Percentiles rank a stretch among this genome's conserved stretches.
Conservation (phyloP, 1,139 yeast genomes). For the Schizosaccharomyces versatilis region DNA sequence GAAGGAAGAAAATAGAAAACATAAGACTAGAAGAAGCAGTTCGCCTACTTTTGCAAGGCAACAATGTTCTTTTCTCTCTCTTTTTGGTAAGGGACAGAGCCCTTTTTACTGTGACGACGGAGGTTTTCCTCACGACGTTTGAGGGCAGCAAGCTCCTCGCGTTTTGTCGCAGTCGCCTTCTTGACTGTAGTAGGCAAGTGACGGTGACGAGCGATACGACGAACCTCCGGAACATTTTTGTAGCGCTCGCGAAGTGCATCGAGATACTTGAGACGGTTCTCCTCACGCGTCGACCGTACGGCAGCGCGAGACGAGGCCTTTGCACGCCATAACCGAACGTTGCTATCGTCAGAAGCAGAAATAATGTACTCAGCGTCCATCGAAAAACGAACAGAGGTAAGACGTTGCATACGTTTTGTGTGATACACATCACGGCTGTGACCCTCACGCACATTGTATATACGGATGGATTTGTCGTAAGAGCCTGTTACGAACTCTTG, state of each 20-base stretch:
- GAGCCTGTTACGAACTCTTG: conserved; percentile 89
- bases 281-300: conserved; percentile 58
- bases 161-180: conserved; percentile 71
- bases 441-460: conserved; percentile 55
- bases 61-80: conserved; percentile 74
- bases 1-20: too few relatives aligned
- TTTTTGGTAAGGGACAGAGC: conserved; percentile 30
- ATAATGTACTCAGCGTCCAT: conserved; percentile 74
- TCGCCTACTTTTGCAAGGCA: conserved; percentile 25
- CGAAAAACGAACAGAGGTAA: conserved; percentile 60
- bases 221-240: conserved; percentile 90
- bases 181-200: conserved; percentile 72
- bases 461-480: conserved; percentile 77
- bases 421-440: conserved; percentile 90
- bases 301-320: conserved; percentile 65
- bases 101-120: conserved; percentile 49
- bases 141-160: conserved; percentile 45
- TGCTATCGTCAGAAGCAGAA: conserved; percentile 90
- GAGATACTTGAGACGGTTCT: conserved; percentile 72
- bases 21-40: not conserved
- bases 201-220: conserved; percentile 73
- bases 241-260: conserved; percentile 76
- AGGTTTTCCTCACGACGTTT: conserved; percentile 66
- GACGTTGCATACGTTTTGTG: conserved; percentile 92
- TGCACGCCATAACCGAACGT: conserved; percentile 80